Evolutionary conservation across 176 grass and related monocot genomes (phyloP), one percentile per base, ranked within the genome.

Genomic region (Secale cereale): DNA sequence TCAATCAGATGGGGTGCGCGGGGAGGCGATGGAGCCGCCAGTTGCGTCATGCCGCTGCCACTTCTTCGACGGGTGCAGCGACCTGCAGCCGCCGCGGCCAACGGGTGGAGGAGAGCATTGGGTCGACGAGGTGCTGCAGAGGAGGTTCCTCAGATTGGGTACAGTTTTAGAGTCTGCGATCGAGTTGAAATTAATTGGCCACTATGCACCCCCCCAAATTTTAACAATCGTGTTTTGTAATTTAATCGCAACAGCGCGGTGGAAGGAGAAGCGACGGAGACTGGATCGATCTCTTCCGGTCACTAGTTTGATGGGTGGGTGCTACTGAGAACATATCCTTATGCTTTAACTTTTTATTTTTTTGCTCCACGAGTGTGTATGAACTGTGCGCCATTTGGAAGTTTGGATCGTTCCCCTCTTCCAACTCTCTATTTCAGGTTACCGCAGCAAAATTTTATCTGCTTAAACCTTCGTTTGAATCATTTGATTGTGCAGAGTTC

Each of bases 91-190:
- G 62, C 13, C 39, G 63, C 14, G 20, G 70, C 81, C 85, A 40
- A 59, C 78, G 32, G 86, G 39, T 27, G 87, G 37, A 69, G 91
- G 71, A 61, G 91, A 88, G 52, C 96, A 95, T 61, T 98, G 96
- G 96, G 86, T 98, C 29, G 93, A 98, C 87, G 89, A 95, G 61
- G 91, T 98, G 28, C 84, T 98, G 54, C 91, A 93, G 68, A 90
- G 96, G 87, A 87, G 95, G 56, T 98, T 98, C 63, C 85, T 98
- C 25, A 98, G 93, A 85, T 69, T 95, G 50, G 89, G 93, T 95
- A 79, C 60, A 73, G 25, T 32, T 48, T 23, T 6, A 54, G 37
- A 33, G 16, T 10, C 30, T 41, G 50, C 31, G 5, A 6, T 62
- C 32, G 56, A 80, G 71, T 32, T 28, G 16, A 31, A 80, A 65